These are phyloP conservation scores for Calocybe indica DNA, from an alignment of 768 basidiomycete genomes.

Conservation along the genomic window DNA sequence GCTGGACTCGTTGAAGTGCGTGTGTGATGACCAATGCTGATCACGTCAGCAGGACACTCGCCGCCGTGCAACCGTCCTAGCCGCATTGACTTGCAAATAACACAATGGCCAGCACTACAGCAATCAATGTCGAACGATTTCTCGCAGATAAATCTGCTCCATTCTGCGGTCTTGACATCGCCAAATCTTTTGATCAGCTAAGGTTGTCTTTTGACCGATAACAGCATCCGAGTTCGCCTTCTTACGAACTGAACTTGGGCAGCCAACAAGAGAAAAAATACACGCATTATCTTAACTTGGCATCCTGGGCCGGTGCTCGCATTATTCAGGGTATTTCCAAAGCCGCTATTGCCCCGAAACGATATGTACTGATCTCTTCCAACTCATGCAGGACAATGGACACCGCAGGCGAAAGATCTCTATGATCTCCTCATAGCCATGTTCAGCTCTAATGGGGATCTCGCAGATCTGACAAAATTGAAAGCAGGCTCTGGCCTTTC, in stretches of 20 bases:
- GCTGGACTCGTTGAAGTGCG: too few relatives aligned
- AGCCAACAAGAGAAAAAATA: constrained; percentile 78
- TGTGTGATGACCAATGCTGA: too few relatives aligned
- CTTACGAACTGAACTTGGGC: constrained; percentile 3
- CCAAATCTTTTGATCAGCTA: constrained; percentile 61
- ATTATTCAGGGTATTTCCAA: constrained; percentile 71
- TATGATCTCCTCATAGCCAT: constrained; percentile 68
- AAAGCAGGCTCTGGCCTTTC: constrained; percentile 48
- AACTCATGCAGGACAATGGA: constrained; percentile 60
- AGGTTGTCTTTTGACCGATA: constrained; percentile 32
- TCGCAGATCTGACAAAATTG: constrained; percentile 51
- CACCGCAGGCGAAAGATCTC: constrained; percentile 58
- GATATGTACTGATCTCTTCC: not conserved
- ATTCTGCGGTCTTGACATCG: constrained; percentile 65
- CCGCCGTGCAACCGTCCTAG: too few relatives aligned
- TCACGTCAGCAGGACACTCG: too few relatives aligned
- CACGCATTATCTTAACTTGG: constrained; percentile 62
- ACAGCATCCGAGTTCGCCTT: not conserved
- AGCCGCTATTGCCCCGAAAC: too few relatives aligned
- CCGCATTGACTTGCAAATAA: too few relatives aligned
- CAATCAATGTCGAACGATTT: constrained; percentile 60
- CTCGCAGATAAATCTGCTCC: constrained; percentile 75
- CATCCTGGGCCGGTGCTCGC: constrained; percentile 80
- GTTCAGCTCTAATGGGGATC: constrained; percentile 50
- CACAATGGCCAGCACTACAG: too few relatives aligned